phyloP scores from a whole-genome alignment of 345 rosid species.

The Lepidium didymum region DNA sequence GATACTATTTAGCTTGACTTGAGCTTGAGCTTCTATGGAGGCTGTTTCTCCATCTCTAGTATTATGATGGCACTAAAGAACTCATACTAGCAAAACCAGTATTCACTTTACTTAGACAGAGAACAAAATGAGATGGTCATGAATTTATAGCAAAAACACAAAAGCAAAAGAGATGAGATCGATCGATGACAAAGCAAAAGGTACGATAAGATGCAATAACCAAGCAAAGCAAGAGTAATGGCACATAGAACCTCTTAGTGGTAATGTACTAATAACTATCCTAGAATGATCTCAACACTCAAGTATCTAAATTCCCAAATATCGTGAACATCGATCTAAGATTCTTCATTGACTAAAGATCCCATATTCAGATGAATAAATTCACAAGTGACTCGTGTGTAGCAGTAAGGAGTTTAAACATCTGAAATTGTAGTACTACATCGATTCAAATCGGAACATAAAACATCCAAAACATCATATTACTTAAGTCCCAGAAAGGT shows the following conservation, averaged over 20 bases:
- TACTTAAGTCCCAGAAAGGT: not conserved
- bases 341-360: not conserved
- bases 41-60: not conserved
- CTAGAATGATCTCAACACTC: not conserved
- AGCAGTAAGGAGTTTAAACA: slow-evolving; percentile 4
- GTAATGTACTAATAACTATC: not conserved
- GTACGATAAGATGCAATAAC: too few species aligned
- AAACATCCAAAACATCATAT: not conserved
- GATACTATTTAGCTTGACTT: not conserved
- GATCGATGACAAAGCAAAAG: too few species aligned
- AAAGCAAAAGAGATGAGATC: too few species aligned
- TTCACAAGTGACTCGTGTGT: not conserved
- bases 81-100: too few species aligned
- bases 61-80: too few species aligned
- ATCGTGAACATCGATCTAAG: not conserved
- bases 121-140: too few species aligned
- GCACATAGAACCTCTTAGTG: not conserved
- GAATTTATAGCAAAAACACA: too few species aligned
- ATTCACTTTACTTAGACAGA: too few species aligned
- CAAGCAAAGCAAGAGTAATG: not conserved
- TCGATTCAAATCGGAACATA: slow-evolving; percentile 7
- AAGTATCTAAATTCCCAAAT: not conserved
- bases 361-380: not conserved
- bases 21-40: not conserved
- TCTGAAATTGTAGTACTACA: slow-evolving; percentile 14